Evolutionary conservation across 1,284 basidiomycete species (phyloP), one percentile per base, ranked within the genome.

Genomic region (Naganishia sp.): DNA sequence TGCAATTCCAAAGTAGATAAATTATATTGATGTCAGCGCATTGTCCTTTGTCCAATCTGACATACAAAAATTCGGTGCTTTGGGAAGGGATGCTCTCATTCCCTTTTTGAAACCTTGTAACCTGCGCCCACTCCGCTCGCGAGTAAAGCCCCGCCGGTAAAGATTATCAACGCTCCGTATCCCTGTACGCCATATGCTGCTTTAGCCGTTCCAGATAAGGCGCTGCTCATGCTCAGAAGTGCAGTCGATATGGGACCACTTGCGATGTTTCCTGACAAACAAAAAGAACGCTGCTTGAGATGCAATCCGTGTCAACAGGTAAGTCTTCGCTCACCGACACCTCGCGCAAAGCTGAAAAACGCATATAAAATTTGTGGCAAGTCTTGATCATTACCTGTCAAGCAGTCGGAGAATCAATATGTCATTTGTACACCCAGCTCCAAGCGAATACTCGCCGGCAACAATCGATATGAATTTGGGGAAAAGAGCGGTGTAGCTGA

Each of bases 191-290:
- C 75, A 50, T 73, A 75, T 9, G 70, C 73, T 10, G 72, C 72
- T 36, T 69, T 67, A 0, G 72, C 72, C 2, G 66, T 68, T 0
- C 64, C 55, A 36, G 55, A 64, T 3, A 56, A 44, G 16, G 66
- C 59, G 23, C 56, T 59, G 21, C 56, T 59, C 56, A 39, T 59
- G 7, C 36, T 59, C 39, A 76, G 71, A 2, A 75, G 66, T 0
- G 69, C 71, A 3, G 72, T 70, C 3, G 74, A 75, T 7, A 75
- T 59, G 9, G 74, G 74, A 4, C 75, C 75, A 1, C 72, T 73
- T 18, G 69, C 67, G 53, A 76, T 72, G 16, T 70, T 71, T 6
- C 72, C 75, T 36, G 33, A 5, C 7, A 46, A n/a, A 9, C n/a
- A 31, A 23, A 21, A 2, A 28, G 28, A 28, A 28, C 2, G 28